Evolutionary conservation across 2,329 filamentous ascomycete species (phyloP), one percentile per base, ranked within the genome.

Genomic region (Exophiala sideris): DNA sequence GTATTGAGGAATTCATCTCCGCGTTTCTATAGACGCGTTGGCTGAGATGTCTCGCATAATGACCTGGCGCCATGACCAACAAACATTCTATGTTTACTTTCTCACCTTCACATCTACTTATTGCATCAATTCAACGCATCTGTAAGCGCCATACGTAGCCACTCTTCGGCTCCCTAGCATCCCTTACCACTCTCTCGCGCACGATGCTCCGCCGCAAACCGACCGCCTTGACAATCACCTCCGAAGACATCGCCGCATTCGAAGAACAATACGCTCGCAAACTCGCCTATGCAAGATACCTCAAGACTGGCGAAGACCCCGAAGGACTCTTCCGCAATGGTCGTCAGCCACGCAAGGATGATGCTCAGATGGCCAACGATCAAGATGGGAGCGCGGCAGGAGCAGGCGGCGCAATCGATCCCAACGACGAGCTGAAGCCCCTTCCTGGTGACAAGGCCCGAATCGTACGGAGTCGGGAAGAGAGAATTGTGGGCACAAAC

Each of bases 161-260:
- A 5, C 24, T 29, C 24, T 8, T 29, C 5, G 7, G 5, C 24
- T 29, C 5, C 24, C 7, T 29, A 18, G 24, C 24, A 8, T 29
- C 7, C 24, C 24, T 29, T 29, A 5, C 7, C 24, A 29, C 16
- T 29, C 24, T 5, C 5, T 29, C 7, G 24, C 24, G 24, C 24
- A 29, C 24, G 24, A 78, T 79, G 76, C 73, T 79, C 53, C 76
- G 76, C 57, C 74, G 76, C 56, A 76, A 76, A 59, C 76, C 76
- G 24, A 79, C 76, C 18, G 73, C 74, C n/a, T 73, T 79, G 41
- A 72, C 75, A 40, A 68, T 79, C 18, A 77, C 76, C 1, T 67
- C 71, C 3, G 76, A 78, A 66, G 76, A 79, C 58, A 65, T 79
- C 21, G 64, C 70, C 12, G 62, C 71, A n/a, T 76, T 77, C 53